phyloP scores from a whole-genome alignment of 176 grass and related monocot species.

The Oryza australiensis region DNA sequence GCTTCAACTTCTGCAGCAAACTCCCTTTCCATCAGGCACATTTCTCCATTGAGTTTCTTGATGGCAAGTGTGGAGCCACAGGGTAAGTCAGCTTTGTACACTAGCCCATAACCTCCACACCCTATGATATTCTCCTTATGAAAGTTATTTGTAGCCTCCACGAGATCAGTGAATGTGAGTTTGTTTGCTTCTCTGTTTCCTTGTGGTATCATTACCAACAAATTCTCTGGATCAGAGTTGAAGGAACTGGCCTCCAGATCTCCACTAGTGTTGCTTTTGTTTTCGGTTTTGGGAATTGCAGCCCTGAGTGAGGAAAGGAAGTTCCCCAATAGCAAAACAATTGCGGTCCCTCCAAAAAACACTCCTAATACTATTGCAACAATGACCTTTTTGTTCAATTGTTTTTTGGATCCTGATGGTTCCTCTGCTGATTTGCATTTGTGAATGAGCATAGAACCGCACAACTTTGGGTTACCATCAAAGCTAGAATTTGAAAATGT shows the following conservation, averaged over 20 bases:
- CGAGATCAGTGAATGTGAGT: too few relatives aligned
- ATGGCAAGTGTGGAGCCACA: not conserved
- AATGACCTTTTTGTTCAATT: too few relatives aligned
- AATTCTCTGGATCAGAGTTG: too few relatives aligned
- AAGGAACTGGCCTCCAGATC: not conserved
- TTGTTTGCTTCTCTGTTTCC: too few relatives aligned
- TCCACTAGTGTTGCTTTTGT: not conserved
- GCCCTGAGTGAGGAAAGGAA: not conserved
- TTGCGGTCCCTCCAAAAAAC: not conserved
- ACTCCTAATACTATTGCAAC: conserved; percentile 10
- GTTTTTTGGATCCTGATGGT: too few relatives aligned
- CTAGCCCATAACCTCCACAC: conserved; percentile 51
- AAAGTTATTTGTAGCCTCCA: conserved; percentile 45
- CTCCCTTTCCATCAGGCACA: conserved; percentile 14
- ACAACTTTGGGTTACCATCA: too few relatives aligned
- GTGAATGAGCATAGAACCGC: too few relatives aligned
- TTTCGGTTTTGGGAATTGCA: not conserved
- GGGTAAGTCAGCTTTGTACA: conserved; percentile 34
- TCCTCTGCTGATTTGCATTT: too few relatives aligned
- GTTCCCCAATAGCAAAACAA: conserved; percentile 7
- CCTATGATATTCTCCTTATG: conserved; percentile 46
- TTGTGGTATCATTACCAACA: too few relatives aligned
- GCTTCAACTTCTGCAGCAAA: conserved; percentile 57
- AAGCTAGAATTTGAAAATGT: too few relatives aligned
- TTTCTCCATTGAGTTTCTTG: too few relatives aligned